These are phyloP conservation scores for Colletotrichum liriopes DNA, from an alignment of 2,329 filamentous ascomycete species.

Conservation along the genomic window DNA sequence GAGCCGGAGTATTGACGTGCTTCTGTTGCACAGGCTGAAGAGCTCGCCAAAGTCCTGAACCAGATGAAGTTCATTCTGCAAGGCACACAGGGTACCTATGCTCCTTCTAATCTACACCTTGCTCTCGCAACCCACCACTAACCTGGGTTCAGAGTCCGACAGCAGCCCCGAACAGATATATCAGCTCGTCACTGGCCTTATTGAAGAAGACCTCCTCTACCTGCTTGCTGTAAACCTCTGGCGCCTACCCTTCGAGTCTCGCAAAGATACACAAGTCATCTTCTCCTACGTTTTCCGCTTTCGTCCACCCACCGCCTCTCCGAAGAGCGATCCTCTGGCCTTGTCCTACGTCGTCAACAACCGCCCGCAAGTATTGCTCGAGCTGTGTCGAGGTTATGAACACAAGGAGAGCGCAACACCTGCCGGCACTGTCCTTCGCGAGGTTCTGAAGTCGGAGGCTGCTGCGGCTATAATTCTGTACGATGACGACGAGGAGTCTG, in stretches of 20 bases:
- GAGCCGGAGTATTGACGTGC: conserved; percentile 45
- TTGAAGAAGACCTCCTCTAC: conserved; percentile 91
- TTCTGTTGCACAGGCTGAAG: conserved; percentile 76
- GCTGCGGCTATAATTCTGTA: conserved; percentile 94
- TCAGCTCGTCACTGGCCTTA: conserved; percentile 85
- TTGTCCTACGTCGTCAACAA: conserved; percentile 91
- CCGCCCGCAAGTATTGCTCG: conserved; percentile 88
- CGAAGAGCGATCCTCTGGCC: conserved; percentile 83
- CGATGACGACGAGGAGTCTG: conserved; percentile 82
- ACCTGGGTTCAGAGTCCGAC: conserved; percentile 77
- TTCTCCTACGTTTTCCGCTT: conserved; percentile 96
- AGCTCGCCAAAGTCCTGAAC: conserved; percentile 85
- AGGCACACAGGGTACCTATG: conserved; percentile 85
- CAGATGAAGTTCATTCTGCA: conserved; percentile 96
- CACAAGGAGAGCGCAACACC: conserved; percentile 92
- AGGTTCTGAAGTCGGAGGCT: conserved; percentile 90
- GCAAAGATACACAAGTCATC: conserved; percentile 95
- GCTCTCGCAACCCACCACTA: conserved; percentile 22
- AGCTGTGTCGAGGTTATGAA: conserved; percentile 91
- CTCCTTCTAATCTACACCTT: background rate
- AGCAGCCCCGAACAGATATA: conserved; percentile 90
- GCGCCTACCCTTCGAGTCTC: conserved; percentile 92
- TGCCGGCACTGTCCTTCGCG: conserved; percentile 89
- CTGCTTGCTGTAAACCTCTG: conserved; percentile 87
- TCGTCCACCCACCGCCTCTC: conserved; percentile 78